Evolutionary conservation across 2,329 filamentous ascomycete species (phyloP), one percentile per base, ranked within the genome.

Genomic region (Pyrenophora tritici-repentis): DNA sequence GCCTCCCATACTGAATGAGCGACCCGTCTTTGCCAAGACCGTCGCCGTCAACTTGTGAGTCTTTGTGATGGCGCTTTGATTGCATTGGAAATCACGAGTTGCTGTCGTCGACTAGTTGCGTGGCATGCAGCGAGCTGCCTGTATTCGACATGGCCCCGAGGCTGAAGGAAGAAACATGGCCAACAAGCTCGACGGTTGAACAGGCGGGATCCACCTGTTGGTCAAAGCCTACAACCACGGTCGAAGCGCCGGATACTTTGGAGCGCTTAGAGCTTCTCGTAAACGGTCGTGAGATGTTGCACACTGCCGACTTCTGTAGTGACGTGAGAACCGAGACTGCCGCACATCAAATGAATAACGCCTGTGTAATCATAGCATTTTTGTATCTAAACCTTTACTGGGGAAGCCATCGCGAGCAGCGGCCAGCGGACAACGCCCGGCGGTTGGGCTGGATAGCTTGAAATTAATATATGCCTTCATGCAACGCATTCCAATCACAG

Each of bases 161-260:
- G 34, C 50, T 26, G 46, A 51, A 58, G 54, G 47, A 58, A 60
- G 59, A 59, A 61, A 61, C 54, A 61, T 58, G 40, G 50, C 61
- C 62, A 63, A 61, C 57, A 41, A 53, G 42, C 42, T 47, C 41
- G 47, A 52, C 31, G 39, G 37, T 40, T 41, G 32, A 35, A 36
- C 36, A 17, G 13, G 42, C 33, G 46, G 46, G 18, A 40, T 47
- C 50, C 46, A 53, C 42, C 34, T 42, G 29, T 18, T 50, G 40
- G 42, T 38, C 33, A 35, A 42, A 41, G 39, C 47, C 50, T 18
- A 47, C 50, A 33, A 42, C 45, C 20, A 38, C 42, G 26, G 26
- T 50, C 46, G 35, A 53, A 50, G 50, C 42, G 50, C 46, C 50
- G 26, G 40, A 31, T 31, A 43, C 29, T 20, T 22, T 31, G 8